phyloP scores from a whole-genome alignment of 805 yeast species.

The Metschnikowia kofuensis region DNA sequence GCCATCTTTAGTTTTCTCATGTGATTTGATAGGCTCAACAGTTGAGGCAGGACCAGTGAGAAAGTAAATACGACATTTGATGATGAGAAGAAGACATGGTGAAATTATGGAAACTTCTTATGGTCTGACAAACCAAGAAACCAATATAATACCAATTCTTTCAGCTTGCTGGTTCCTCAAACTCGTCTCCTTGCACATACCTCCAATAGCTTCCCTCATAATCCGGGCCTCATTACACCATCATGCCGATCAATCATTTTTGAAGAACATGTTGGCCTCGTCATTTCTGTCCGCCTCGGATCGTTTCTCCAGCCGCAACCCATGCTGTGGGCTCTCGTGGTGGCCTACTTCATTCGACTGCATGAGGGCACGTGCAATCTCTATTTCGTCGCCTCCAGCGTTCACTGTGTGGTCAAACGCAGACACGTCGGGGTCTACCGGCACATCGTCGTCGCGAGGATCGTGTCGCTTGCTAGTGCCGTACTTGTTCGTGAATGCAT shows the following conservation, averaged over 20 bases:
- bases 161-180: too few relatives aligned
- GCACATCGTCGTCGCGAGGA: slow-evolving; percentile 31
- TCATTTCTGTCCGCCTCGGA: slow-evolving; percentile 8
- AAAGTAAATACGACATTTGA: too few relatives aligned
- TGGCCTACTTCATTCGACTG: slow-evolving; percentile 50
- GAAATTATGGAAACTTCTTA: too few relatives aligned
- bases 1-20: too few relatives aligned
- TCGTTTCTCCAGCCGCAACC: slow-evolving; percentile 2
- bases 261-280: slow-evolving; percentile 18
- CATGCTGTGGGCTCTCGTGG: background rate
- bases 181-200: too few relatives aligned
- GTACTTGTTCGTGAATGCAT: slow-evolving; percentile 12
- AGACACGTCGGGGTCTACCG: slow-evolving; percentile 59
- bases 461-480: slow-evolving; percentile 5
- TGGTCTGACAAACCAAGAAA: too few relatives aligned
- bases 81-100: too few relatives aligned
- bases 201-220: background rate
- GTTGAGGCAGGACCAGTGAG: too few relatives aligned
- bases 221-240: too few relatives aligned
- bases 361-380: slow-evolving; percentile 63
- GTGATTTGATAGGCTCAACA: too few relatives aligned
- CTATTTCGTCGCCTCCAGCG: slow-evolving; percentile 51
- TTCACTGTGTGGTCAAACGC: slow-evolving; percentile 32
- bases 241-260: slow-evolving; percentile 1
- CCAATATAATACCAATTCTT: too few relatives aligned